Percentiles rank a stretch among this genome's conserved stretches.
phyloP scores from a whole-genome alignment of 2,329 filamentous ascomycete genomes.

The Colletotrichum lupini region DNA sequence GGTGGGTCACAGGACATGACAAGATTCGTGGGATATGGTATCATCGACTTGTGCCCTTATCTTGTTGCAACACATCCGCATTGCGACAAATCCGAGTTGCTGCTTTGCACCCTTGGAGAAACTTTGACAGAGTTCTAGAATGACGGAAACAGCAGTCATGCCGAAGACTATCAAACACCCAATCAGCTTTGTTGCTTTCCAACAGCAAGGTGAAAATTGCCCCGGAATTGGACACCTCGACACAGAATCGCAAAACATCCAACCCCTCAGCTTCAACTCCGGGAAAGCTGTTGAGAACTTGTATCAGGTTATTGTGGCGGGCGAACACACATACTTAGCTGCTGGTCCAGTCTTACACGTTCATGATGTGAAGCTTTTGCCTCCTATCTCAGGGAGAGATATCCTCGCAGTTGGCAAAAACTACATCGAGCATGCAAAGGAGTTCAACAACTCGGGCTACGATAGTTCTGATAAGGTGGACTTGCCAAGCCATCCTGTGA shows the following conservation, averaged over 20 bases:
- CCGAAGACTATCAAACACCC: background rate
- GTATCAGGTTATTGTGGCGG: slow-evolving; percentile 63
- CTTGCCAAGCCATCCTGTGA: slow-evolving; percentile 63
- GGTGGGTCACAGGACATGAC: slow-evolving; percentile 16
- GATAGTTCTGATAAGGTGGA: slow-evolving; percentile 66
- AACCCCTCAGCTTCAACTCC: slow-evolving; percentile 56
- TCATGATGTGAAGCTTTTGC: slow-evolving; percentile 52
- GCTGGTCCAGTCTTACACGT: slow-evolving; percentile 44
- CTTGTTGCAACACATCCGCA: background rate
- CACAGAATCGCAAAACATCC: slow-evolving; percentile 40
- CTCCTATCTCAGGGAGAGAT: slow-evolving; percentile 60
- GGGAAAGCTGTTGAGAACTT: slow-evolving; percentile 58
- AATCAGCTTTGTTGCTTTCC: slow-evolving; percentile 19
- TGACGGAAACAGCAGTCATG: background rate
- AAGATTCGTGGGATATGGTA: slow-evolving; percentile 29
- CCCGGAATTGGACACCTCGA: slow-evolving; percentile 23
- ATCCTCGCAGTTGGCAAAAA: slow-evolving; percentile 68
- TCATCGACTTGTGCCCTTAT: slow-evolving; percentile 8
- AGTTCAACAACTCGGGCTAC: slow-evolving; percentile 66
- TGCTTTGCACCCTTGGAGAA: background rate
- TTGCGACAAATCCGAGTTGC: background rate
- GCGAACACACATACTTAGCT: slow-evolving; percentile 49
- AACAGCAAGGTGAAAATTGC: background rate
- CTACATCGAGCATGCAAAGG: slow-evolving; percentile 66
- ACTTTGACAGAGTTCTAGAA: no score